phyloP scores from a whole-genome alignment of 352 stramenopile species.

The Phytophthora citrophthora region DNA sequence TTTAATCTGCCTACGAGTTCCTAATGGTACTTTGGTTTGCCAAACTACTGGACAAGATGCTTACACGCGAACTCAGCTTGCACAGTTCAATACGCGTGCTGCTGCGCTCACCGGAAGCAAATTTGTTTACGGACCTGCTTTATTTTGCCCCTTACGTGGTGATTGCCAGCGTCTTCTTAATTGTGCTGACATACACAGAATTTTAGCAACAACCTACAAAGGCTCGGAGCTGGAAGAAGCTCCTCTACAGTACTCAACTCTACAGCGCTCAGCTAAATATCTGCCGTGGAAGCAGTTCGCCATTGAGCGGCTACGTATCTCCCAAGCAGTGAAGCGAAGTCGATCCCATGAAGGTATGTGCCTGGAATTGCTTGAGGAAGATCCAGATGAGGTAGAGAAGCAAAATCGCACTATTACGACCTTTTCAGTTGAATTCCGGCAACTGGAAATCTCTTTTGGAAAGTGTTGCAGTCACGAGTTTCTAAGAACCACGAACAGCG shows the following conservation, averaged over 20 bases:
- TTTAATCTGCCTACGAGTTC: constrained; percentile 28
- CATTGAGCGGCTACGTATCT: constrained; percentile 50
- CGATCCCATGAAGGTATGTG: constrained; percentile 10
- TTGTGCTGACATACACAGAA: constrained; percentile 8
- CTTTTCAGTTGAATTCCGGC: constrained; percentile 19
- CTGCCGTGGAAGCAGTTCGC: constrained; percentile 70
- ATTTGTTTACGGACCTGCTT: constrained; percentile 9
- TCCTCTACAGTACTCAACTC: constrained; percentile 1
- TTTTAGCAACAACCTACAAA: constrained; percentile 3
- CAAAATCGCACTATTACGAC: constrained; percentile 34
- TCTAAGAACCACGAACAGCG: neutral
- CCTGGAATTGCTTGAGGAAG: constrained; percentile 5
- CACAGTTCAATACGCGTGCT: constrained; percentile 26
- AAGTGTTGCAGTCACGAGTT: constrained; percentile 9
- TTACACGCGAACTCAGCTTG: constrained; percentile 4
- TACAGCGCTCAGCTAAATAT: constrained; percentile 48
- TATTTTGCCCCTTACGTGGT: constrained; percentile 35
- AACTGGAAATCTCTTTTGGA: constrained; percentile 44
- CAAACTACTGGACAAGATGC: neutral
- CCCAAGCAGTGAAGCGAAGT: constrained; percentile 36
- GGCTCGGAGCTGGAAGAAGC: constrained; percentile 6
- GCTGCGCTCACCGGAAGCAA: constrained; percentile 9
- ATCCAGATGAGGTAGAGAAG: constrained; percentile 23
- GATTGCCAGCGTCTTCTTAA: constrained; percentile 16
- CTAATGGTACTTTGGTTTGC: constrained; percentile 28